Base-by-base conservation (phyloP, 768 basidiomycete species). In the Mycena maculata region DNA sequence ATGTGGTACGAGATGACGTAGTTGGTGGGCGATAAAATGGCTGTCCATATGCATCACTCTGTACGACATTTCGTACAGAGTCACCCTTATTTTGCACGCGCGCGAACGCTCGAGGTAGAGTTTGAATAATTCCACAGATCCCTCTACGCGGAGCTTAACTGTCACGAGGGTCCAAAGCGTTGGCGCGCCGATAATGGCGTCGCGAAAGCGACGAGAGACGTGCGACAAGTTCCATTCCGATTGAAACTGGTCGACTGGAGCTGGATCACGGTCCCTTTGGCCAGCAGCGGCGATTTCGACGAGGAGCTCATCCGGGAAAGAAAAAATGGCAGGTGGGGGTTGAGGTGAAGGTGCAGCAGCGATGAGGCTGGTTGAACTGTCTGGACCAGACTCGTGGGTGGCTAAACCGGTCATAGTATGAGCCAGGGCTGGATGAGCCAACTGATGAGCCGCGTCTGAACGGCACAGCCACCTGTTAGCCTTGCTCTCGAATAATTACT, bases 281-380 rank as follows among this genome's bases (percentile, higher is more conserved):
- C 44, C 60, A 1, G 62, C 53, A 28, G 23, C 31, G 9, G 52
- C 53, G 25, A 63, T 47, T 25, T n/a, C 31, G 4, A 41, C 28
- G 11, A 63, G 52, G 4, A 63, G 53, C n/a, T 63, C 62, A 16
- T 45, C 18, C 15, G 62, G 53, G 11, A 63, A 53, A 25, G 36
- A 38, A 12, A 18, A 16, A 16, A 42, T 42, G n/a, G n/a, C n/a
- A n/a, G n/a, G n/a, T n/a, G n/a, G n/a, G n/a, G n/a, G n/a, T n/a
- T n/a, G n/a, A n/a, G n/a, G n/a, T n/a, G n/a, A n/a, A n/a, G n/a
- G n/a, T n/a, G n/a, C n/a, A n/a, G n/a, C n/a, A n/a, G n/a, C n/a
- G n/a, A n/a, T n/a, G n/a, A n/a, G n/a, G n/a, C n/a, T n/a, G n/a
- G n/a, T n/a, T n/a, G n/a, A n/a, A n/a, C n/a, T n/a, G n/a, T n/a